Conservation (phyloP, 2,329 filamentous ascomycete species). For the Akanthomyces dipterigenus region DNA sequence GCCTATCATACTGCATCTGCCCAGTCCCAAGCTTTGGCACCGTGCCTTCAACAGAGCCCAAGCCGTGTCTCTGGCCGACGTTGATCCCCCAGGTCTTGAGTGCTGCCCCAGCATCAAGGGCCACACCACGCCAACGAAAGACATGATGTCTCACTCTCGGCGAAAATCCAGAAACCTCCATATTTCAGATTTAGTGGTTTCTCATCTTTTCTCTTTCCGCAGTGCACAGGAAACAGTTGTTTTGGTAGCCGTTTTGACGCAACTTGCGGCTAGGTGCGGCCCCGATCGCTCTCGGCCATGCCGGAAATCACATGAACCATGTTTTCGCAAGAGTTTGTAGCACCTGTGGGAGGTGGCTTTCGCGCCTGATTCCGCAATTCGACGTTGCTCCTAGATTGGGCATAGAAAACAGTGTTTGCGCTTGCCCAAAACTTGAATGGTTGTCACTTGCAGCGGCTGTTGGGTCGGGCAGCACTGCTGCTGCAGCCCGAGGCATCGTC, state of each 20-base stretch:
- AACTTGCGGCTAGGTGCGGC: background rate
- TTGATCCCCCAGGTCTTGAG: background rate
- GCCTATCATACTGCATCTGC: background rate
- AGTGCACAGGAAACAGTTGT: background rate
- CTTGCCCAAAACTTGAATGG: too few species aligned
- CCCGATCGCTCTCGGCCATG: background rate
- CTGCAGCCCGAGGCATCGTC: background rate
- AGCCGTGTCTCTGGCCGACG: background rate
- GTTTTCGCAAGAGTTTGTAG: background rate
- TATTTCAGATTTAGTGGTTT: background rate
- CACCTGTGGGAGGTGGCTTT: too few species aligned
- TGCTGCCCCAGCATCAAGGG: background rate
- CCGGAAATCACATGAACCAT: background rate
- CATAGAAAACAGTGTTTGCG: too few species aligned
- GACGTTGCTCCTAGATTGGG: too few species aligned
- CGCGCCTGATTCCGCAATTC: too few species aligned
- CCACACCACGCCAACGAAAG: background rate
- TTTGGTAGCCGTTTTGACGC: background rate
- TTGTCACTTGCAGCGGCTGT: background rate
- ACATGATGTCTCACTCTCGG: background rate
- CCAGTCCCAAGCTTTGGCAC: background rate
- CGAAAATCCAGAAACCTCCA: background rate
- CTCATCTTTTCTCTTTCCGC: conserved; percentile 4
- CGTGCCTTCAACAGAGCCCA: background rate
- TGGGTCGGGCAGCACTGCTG: background rate